A percentile compares a stretch with the other conserved stretches of the same genome.
Conservation (phyloP, 108 stramenopile genomes). For the Parietichytrium sp. region DNA sequence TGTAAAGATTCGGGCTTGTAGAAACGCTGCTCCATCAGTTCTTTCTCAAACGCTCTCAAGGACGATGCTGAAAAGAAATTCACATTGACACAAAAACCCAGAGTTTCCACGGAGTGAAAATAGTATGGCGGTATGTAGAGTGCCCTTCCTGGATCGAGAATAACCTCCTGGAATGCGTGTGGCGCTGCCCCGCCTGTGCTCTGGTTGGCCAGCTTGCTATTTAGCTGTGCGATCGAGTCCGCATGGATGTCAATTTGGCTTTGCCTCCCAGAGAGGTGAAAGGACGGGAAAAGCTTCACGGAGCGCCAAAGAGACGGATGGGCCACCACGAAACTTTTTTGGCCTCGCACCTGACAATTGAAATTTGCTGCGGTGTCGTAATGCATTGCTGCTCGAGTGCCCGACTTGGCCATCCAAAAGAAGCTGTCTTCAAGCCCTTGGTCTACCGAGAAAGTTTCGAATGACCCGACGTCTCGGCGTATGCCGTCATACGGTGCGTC, state of each 20-base stretch:
- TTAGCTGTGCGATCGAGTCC: too few relatives aligned
- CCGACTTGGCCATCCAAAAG: not conserved
- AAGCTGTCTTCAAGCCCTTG: not conserved
- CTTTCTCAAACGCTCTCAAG: not conserved
- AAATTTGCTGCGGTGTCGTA: slow-evolving; percentile 23
- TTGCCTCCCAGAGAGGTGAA: slow-evolving; percentile 7
- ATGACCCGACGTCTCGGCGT: not conserved
- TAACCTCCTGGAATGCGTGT: not conserved
- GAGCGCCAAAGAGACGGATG: not conserved
- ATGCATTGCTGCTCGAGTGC: not conserved
- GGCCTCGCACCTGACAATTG: slow-evolving; percentile 17
- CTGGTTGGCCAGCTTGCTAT: too few relatives aligned
- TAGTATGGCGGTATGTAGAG: not conserved
- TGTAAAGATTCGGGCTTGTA: too few relatives aligned
- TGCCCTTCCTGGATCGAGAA: not conserved
- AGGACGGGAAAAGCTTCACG: not conserved
- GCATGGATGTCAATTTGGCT: not conserved
- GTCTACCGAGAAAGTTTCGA: not conserved
- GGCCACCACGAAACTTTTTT: not conserved
- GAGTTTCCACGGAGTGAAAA: not conserved
- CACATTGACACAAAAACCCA: not conserved
- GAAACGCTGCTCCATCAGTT: too few relatives aligned
- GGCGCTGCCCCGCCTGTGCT: too few relatives aligned
- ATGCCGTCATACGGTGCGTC: not conserved
- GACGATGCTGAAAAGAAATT: not conserved